These are phyloP conservation scores for Lentinula lateritia DNA, from an alignment of 768 basidiomycete species.

Conservation along the genomic window DNA sequence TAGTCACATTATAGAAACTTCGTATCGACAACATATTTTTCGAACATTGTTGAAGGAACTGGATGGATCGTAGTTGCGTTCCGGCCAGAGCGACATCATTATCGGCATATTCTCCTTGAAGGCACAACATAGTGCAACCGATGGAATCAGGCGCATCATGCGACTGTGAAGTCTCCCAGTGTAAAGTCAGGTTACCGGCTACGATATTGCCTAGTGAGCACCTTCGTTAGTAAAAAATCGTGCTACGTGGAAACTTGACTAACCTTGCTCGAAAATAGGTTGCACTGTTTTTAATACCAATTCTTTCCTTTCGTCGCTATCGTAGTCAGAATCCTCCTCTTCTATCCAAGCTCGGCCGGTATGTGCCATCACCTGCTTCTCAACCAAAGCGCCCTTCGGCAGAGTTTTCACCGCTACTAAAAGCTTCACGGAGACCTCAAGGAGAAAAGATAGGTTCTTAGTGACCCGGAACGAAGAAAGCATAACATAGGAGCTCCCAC, in stretches of 20 bases:
- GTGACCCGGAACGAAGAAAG: background rate
- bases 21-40: conserved; percentile 34
- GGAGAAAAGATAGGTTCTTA: background rate
- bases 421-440: conserved; percentile 35
- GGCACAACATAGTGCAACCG: conserved; percentile 36
- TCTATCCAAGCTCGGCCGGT: conserved; percentile 54
- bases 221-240: background rate
- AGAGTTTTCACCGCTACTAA: conserved; percentile 59
- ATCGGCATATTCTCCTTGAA: conserved; percentile 28
- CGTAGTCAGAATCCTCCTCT: conserved; percentile 31
- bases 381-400: conserved; percentile 67
- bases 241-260: background rate
- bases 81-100: background rate
- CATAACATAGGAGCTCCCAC: background rate
- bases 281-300: conserved; percentile 21
- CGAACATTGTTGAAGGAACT: background rate
- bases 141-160: conserved; percentile 30
- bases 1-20: conserved; percentile 27
- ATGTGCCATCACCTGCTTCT: conserved; percentile 73
- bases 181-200: conserved; percentile 16
- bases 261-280: conserved; percentile 40
- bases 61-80: background rate
- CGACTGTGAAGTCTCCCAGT: conserved; percentile 48
- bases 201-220: conserved; percentile 8
- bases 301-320: conserved; percentile 23